A percentile compares a stretch with the other conserved stretches of the same genome.
Conservation (phyloP, 2,329 filamentous ascomycete genomes). For the Colletotrichum tanaceti region DNA sequence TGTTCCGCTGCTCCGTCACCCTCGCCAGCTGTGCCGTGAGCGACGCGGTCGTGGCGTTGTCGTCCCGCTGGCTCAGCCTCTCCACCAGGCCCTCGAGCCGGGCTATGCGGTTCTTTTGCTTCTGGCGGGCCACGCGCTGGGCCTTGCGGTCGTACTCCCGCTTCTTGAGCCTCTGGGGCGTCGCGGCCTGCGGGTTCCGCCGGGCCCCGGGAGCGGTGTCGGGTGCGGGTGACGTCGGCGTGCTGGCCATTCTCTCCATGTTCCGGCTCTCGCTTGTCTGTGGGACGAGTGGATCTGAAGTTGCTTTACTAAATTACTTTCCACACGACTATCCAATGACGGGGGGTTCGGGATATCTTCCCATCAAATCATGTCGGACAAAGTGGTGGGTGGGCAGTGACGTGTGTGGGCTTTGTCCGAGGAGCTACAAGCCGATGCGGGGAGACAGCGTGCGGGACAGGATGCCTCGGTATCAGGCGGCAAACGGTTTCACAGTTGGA, state of each 20-base stretch:
- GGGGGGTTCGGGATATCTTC: not conserved
- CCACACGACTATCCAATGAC: not conserved
- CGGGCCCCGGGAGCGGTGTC: not conserved
- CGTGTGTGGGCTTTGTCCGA: conserved; percentile 11
- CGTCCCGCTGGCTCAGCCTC: conserved; percentile 42
- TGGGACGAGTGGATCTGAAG: no score
- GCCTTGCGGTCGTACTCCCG: conserved; percentile 49
- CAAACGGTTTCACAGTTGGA: not conserved
- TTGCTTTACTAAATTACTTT: not conserved
- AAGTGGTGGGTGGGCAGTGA: not conserved
- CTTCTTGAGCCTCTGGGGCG: conserved; percentile 44
- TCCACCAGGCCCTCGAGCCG: conserved; percentile 47
- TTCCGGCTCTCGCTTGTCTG: not conserved
- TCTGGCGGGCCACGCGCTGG: conserved; percentile 47
- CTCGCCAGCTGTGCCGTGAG: conserved; percentile 44
- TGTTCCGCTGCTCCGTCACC: conserved; percentile 45
- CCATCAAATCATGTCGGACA: not conserved
- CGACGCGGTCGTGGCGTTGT: conserved; percentile 42
- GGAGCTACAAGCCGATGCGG: not conserved
- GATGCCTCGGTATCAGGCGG: conserved; percentile 9
- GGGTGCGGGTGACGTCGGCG: not conserved
- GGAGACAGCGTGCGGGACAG: not conserved
- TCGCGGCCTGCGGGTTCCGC: not conserved
- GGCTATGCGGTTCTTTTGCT: conserved; percentile 48
- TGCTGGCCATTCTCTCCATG: not conserved